Evolutionary conservation across 1,284 basidiomycete species (phyloP), one percentile per base, ranked within the genome.

Genomic region (Cryptococcus sp.): DNA sequence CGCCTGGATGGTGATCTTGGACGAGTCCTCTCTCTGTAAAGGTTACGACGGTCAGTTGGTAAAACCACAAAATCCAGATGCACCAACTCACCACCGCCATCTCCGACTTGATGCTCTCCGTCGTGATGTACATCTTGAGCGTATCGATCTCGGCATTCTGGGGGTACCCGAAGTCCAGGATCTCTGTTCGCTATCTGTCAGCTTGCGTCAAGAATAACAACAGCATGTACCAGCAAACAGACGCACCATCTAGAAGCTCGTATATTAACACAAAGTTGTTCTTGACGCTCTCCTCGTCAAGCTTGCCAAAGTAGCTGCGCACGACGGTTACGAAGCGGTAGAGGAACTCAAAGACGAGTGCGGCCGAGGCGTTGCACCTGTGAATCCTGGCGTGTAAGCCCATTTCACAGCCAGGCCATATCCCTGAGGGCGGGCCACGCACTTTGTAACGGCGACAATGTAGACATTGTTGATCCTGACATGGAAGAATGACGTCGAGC

Each of bases 81-180:
- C 4, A 39, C 20, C 59, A 38, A 80, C 86, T 39, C 68, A 93
- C 91, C 51, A 89, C 86, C 79, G 67, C 87, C 81, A 74, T 87
- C 79, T 72, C 82, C 2, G 90, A 91, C 64, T 96, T 88, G 53
- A 98, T 86, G 61, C 92, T 92, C 78, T 98, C 95, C 0, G 94
- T 98, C 16, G 95, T 98, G 62, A 98, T 98, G 75, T 97, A 97
- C 68, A 90, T 89, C 79, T 98, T 98, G 46, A 98, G 81, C 4
- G 95, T 96, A 75, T 98, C 94, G 46, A 89, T 92, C 77, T 99
- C 95, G 63, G 92, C 95, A 75, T 97, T 98, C 76, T 98, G 96
- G n/a, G 95, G 95, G 78, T 95, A 98, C 42, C 96, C 95, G 79
- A 98, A 98, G 79, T 99, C 95, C 71, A 91, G 86, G 73, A 98